These are phyloP conservation scores for Raddia distichophylla DNA, from an alignment of 176 grass and related monocot genomes.

Conservation along the genomic window DNA sequence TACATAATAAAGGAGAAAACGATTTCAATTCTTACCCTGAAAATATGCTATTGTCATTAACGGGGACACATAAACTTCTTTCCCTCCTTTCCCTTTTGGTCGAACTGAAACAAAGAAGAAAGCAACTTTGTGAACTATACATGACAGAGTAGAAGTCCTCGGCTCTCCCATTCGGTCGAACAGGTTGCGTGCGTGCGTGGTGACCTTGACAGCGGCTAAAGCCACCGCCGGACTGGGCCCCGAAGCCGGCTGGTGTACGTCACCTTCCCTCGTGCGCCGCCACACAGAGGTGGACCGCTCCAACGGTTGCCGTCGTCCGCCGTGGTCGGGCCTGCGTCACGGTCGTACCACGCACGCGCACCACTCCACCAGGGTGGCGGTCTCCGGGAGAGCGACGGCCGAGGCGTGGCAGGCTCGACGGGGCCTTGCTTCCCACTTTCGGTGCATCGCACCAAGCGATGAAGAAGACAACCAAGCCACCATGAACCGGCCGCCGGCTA, in stretches of 20 bases:
- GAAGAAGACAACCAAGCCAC: background rate
- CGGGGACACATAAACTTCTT: background rate
- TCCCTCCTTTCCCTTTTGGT: too few species aligned
- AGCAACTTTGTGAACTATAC: background rate
- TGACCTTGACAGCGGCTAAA: background rate
- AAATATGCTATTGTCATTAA: background rate
- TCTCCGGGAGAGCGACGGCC: background rate
- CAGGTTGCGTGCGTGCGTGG: background rate
- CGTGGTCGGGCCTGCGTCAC: conserved; percentile 13
- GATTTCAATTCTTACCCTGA: background rate
- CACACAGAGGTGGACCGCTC: background rate
- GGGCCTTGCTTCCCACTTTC: too few species aligned
- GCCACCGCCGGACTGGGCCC: background rate
- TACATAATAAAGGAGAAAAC: background rate
- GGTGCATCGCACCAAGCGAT: background rate
- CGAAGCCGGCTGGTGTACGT: background rate
- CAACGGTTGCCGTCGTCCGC: background rate
- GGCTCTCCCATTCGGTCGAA: conserved; percentile 33
- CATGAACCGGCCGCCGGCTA: background rate
- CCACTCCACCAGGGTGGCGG: background rate
- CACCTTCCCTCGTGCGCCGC: background rate
- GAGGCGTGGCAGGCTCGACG: background rate
- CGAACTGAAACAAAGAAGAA: background rate
- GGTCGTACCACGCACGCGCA: background rate
- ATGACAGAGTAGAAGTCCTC: background rate